Evolutionary conservation across 495 filamentous ascomycete species (phyloP).

Genomic region (Tuber borchii): DNA sequence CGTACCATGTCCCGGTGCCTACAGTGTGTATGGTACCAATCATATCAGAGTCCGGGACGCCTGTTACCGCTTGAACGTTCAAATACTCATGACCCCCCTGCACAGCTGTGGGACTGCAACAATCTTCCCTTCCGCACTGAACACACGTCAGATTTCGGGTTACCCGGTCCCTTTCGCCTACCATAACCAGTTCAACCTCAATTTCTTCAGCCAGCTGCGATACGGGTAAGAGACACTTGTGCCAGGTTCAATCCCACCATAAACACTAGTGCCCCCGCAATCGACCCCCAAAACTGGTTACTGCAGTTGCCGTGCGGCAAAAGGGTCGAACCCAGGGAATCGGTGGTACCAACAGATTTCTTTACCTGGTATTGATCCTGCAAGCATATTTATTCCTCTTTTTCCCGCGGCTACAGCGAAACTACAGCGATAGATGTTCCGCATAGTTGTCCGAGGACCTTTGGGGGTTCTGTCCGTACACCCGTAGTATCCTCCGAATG

Average conservation of each 20-base stretch:
- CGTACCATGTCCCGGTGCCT: not conserved
- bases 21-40: not conserved
- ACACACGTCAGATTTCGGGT: slow-evolving; percentile 4
- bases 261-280: not conserved
- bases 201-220: not conserved
- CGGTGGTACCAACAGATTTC: slow-evolving; percentile 24
- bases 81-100: not conserved
- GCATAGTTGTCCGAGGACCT: not conserved
- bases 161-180: slow-evolving; percentile 9
- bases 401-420: slow-evolving; percentile 9
- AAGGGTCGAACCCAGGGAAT: slow-evolving; percentile 29
- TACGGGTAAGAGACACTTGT: not conserved
- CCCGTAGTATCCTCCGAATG: slow-evolving; percentile 19
- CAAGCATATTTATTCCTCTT: slow-evolving; percentile 24
- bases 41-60: not conserved
- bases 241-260: not conserved
- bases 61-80: not conserved
- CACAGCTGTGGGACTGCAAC: not conserved
- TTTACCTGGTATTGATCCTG: slow-evolving; percentile 27
- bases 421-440: not conserved
- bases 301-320: slow-evolving; percentile 31
- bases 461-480: not conserved
- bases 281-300: slow-evolving; percentile 13
- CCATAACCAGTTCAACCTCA: not conserved
- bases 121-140: not conserved